Evolutionary conservation across 768 basidiomycete genomes (phyloP).

Genomic region (Lentinula boryana): DNA sequence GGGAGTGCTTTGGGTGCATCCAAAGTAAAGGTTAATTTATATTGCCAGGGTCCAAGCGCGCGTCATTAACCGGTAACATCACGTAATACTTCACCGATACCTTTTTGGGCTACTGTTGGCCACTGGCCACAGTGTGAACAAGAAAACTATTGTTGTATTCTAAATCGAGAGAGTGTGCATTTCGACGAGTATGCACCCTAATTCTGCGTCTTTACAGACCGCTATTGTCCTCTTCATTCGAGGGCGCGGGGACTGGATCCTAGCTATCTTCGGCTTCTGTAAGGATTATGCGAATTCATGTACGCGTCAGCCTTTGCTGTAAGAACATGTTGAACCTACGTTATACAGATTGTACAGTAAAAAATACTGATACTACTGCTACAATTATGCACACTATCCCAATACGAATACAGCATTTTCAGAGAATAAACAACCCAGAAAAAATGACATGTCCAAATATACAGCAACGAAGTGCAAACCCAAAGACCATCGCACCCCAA

Average conservation of each 20-base stretch:
- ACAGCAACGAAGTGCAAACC: background rate
- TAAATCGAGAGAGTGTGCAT: no score
- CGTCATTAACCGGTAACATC: background rate
- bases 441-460: background rate
- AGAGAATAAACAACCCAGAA: background rate
- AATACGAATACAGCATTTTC: background rate
- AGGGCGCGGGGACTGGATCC: no score
- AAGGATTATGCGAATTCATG: no score
- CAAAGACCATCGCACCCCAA: background rate
- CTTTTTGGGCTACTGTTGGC: background rate
- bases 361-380: background rate
- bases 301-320: no score
- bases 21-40: background rate
- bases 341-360: conserved; percentile 1
- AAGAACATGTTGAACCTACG: background rate
- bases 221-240: no score
- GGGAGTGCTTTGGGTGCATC: background rate
- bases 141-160: background rate
- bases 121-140: background rate
- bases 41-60: background rate
- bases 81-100: background rate
- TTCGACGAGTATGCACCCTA: no score
- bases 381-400: background rate
- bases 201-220: no score
- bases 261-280: no score